These are phyloP conservation scores for Nicotiana undulata DNA, from an alignment of 257 asterid genomes.

Conservation along the genomic window DNA sequence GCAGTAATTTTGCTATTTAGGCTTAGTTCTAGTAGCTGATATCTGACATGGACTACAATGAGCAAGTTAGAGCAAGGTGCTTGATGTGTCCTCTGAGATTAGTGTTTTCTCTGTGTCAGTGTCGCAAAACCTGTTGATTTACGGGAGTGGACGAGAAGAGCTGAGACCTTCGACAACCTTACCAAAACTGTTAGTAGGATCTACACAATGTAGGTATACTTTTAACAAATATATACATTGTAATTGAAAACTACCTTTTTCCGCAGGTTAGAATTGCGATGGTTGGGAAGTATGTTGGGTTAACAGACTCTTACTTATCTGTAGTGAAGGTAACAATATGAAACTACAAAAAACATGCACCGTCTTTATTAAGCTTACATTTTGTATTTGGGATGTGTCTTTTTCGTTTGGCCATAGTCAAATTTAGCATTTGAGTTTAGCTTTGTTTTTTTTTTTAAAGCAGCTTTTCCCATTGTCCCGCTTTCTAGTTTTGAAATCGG, in stretches of 20 bases:
- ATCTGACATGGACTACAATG: background rate
- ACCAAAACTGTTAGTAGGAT: conserved; percentile 57
- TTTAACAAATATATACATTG: background rate
- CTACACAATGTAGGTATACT: background rate
- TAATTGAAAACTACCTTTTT: conserved; percentile 10
- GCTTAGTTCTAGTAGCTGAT: background rate
- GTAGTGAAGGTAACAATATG: conserved; percentile 71
- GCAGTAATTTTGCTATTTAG: background rate
- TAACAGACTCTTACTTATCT: conserved; percentile 89
- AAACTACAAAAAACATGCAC: background rate
- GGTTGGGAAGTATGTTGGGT: conserved; percentile 98
- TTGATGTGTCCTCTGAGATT: background rate
- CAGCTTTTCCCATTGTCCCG: background rate
- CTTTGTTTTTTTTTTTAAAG: background rate
- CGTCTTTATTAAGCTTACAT: background rate
- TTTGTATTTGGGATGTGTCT: background rate
- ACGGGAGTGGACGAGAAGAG: conserved; percentile 87
- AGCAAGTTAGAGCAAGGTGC: background rate
- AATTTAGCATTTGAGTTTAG: background rate
- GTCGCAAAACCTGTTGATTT: conserved; percentile 62
- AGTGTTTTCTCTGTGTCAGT: conserved; percentile 30
- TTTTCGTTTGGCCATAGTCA: background rate
- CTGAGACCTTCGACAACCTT: conserved; percentile 79
- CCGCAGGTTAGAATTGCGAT: conserved; percentile 87
- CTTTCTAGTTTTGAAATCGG: background rate